Conservation (phyloP, 2,329 filamentous ascomycete genomes). For the Karstenula rhodostoma region DNA sequence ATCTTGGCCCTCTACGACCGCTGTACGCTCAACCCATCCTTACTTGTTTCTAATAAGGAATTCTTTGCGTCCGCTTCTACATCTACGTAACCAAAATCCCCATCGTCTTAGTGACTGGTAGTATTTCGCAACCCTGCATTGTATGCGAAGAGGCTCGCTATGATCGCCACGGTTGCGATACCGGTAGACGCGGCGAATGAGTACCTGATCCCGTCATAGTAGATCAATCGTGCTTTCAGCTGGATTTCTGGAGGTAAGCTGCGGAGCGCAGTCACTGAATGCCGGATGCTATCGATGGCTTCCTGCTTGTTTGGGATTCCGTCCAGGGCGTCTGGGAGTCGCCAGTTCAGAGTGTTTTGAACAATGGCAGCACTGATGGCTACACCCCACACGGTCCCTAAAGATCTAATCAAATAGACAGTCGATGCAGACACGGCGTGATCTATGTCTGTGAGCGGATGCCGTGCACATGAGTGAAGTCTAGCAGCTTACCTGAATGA, state of each 20-base stretch:
- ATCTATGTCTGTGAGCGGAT: constrained; percentile 50
- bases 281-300: constrained; percentile 69
- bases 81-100: neutral
- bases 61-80: neutral
- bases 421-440: constrained; percentile 70
- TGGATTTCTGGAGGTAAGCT: constrained; percentile 65
- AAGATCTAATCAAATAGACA: constrained; percentile 69
- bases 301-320: constrained; percentile 66
- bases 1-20: too few species aligned
- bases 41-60: neutral
- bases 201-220: constrained; percentile 66
- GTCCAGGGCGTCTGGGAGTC: constrained; percentile 62
- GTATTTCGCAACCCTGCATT: constrained; percentile 26
- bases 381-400: constrained; percentile 71
- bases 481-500: constrained; percentile 60
- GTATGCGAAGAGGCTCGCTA: constrained; percentile 55
- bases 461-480: neutral
- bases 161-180: constrained; percentile 59
- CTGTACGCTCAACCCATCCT: too few species aligned
- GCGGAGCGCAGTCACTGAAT: constrained; percentile 66
- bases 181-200: constrained; percentile 65
- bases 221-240: constrained; percentile 64
- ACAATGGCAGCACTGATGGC: constrained; percentile 69
- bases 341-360: constrained; percentile 66
- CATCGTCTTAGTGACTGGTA: neutral